A percentile compares a stretch with the other conserved stretches of the same genome.
phyloP scores from a whole-genome alignment of 2,329 filamentous ascomycete species.

The Helicocarpus griseus region DNA sequence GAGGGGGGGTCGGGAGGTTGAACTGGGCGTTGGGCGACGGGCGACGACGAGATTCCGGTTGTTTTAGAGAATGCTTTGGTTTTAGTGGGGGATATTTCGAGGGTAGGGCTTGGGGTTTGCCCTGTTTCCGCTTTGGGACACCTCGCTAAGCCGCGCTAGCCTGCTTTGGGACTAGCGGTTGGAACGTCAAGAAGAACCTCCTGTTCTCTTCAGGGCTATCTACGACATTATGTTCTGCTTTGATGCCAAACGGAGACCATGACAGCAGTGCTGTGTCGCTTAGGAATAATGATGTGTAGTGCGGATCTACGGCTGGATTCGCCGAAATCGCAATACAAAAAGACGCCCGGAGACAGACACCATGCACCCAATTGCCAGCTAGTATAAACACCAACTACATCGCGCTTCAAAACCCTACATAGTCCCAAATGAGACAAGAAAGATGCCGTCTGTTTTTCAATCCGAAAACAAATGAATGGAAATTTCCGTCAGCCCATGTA shows the following conservation, averaged over 20 bases:
- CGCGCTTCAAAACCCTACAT: too few relatives aligned
- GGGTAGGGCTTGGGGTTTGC: conserved; percentile 30
- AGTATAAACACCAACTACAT: too few relatives aligned
- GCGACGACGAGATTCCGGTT: conserved; percentile 5
- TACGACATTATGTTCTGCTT: too few relatives aligned
- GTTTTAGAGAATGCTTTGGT: conserved; percentile 11
- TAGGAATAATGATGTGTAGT: too few relatives aligned
- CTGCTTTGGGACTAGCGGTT: conserved; percentile 12
- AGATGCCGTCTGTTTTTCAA: background rate
- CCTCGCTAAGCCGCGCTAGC: conserved; percentile 14
- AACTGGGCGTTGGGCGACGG: conserved; percentile 7
- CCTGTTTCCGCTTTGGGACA: conserved; percentile 23
- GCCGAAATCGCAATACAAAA: too few relatives aligned
- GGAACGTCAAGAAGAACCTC: background rate
- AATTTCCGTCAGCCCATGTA: background rate
- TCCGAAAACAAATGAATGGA: background rate
- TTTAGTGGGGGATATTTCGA: conserved; percentile 34
- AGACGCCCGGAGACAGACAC: too few relatives aligned
- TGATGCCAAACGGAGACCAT: too few relatives aligned
- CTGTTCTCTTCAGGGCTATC: too few relatives aligned
- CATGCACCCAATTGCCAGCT: too few relatives aligned
- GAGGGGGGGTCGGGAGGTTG: conserved; percentile 2
- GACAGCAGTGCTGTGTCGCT: too few relatives aligned
- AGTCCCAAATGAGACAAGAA: background rate
- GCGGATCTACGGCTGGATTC: too few relatives aligned